These are phyloP conservation scores for Aspergillus fijiensis DNA, from an alignment of 2,329 filamentous ascomycete species.

Conservation along the genomic window DNA sequence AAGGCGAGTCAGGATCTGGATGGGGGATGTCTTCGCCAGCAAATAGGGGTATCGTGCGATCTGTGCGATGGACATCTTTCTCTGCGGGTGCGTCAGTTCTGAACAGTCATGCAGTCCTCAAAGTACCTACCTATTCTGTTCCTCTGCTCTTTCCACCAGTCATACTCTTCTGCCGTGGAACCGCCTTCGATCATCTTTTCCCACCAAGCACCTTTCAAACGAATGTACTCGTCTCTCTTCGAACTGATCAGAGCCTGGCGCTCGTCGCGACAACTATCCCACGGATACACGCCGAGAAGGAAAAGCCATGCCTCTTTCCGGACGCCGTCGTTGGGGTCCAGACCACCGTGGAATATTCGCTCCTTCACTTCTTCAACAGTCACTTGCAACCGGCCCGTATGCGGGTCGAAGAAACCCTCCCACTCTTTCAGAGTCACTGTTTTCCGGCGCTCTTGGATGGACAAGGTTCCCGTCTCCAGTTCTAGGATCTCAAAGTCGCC, in stretches of 20 bases:
- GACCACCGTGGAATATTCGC: slow-evolving; percentile 90
- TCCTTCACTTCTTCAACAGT: slow-evolving; percentile 94
- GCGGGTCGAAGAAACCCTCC: slow-evolving; percentile 81
- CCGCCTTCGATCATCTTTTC: slow-evolving; percentile 82
- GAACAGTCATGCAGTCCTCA: not conserved
- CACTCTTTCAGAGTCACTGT: slow-evolving; percentile 81
- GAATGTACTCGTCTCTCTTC: slow-evolving; percentile 87
- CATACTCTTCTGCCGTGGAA: slow-evolving; percentile 75
- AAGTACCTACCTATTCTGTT: slow-evolving; percentile 76
- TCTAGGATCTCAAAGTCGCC: slow-evolving; percentile 95
- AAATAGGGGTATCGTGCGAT: slow-evolving; percentile 92
- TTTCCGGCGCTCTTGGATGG: slow-evolving; percentile 73
- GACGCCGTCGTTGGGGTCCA: slow-evolving; percentile 85
- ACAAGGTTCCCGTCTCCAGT: slow-evolving; percentile 68
- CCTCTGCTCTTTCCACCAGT: slow-evolving; percentile 97
- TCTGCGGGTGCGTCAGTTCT: slow-evolving; percentile 56
- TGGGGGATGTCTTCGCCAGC: slow-evolving; percentile 95
- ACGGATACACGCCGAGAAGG: slow-evolving; percentile 84
- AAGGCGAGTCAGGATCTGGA: slow-evolving; percentile 92
- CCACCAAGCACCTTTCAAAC: slow-evolving; percentile 95
- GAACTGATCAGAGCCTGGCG: slow-evolving; percentile 79
- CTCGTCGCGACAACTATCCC: slow-evolving; percentile 87
- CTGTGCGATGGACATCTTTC: slow-evolving; percentile 97
- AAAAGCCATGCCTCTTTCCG: slow-evolving; percentile 97
- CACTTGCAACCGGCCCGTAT: slow-evolving; percentile 70